Percentiles rank a stretch among this genome's conserved stretches.
Conservation (phyloP, 1,284 basidiomycete genomes). For the Irpex sp. region DNA sequence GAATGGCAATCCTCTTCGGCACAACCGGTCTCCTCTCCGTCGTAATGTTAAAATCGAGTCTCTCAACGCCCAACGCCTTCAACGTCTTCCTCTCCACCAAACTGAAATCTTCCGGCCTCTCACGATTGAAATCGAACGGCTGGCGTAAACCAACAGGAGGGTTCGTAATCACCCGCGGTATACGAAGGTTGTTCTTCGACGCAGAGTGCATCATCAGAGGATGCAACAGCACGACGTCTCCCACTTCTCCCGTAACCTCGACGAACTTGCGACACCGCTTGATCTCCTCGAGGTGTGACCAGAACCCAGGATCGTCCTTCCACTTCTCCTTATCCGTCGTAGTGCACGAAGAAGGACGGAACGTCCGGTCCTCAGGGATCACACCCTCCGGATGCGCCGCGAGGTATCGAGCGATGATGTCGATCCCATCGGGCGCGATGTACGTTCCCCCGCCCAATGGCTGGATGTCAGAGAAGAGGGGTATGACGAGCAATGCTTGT, state of each 20-base stretch:
- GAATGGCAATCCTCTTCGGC: conserved; percentile 6
- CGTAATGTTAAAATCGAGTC: conserved; percentile 6
- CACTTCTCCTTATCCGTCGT: neutral
- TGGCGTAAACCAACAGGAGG: conserved; percentile 32
- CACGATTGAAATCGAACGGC: conserved; percentile 32
- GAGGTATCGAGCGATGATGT: conserved; percentile 25
- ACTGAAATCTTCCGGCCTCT: conserved; percentile 26
- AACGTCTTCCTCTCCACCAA: conserved; percentile 29
- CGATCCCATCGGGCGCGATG: conserved; percentile 30
- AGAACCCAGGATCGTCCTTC: neutral
- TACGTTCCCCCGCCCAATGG: conserved; percentile 30
- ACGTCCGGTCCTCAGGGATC: conserved; percentile 7
- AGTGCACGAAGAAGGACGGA: neutral
- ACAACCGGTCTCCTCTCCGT: conserved; percentile 8
- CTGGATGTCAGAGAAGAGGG: conserved; percentile 30
- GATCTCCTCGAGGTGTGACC: conserved; percentile 2
- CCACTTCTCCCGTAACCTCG: conserved; percentile 30
- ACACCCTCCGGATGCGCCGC: conserved; percentile 15
- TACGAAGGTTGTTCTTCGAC: conserved; percentile 30
- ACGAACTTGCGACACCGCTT: conserved; percentile 27
- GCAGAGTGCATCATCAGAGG: conserved; percentile 34
- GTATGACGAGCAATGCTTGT: conserved; percentile 31
- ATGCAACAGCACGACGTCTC: conserved; percentile 34
- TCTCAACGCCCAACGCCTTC: conserved; percentile 23
- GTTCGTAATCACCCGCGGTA: conserved; percentile 34